phyloP scores from a whole-genome alignment of 208 protist species.

The Phytomonas sp. region DNA sequence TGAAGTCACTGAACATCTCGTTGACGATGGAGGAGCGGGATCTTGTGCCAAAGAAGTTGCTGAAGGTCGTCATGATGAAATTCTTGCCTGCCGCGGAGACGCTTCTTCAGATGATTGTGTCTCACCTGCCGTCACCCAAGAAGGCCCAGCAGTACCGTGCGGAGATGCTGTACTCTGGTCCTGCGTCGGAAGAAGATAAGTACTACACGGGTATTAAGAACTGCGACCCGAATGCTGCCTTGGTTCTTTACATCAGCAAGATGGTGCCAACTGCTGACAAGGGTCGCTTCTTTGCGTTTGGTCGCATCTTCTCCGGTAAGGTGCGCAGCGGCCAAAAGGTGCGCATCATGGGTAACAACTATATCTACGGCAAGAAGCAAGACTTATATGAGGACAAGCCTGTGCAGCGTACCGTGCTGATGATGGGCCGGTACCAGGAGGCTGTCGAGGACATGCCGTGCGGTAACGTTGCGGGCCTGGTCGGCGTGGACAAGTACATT shows the following conservation, averaged over 20 bases:
- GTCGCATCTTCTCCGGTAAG: conserved; percentile 77
- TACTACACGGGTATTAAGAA: conserved; percentile 86
- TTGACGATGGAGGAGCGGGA: conserved; percentile 90
- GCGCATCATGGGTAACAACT: conserved; percentile 98
- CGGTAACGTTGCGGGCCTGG: conserved; percentile 97
- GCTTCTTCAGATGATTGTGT: conserved; percentile 98
- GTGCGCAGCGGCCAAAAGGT: conserved; percentile 98
- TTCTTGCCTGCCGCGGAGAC: conserved; percentile 96
- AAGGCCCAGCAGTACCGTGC: conserved; percentile 95
- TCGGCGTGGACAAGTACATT: conserved; percentile 99
- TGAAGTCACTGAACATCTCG: conserved; percentile 88
- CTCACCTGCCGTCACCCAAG: conserved; percentile 96
- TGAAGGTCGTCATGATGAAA: conserved; percentile 98
- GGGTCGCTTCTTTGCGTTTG: conserved; percentile 77
- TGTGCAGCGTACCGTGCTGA: conserved; percentile 61
- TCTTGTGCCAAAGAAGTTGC: conserved; percentile 88
- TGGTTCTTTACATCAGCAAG: conserved; percentile 99
- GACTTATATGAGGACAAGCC: conserved; percentile 74
- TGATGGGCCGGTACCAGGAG: conserved; percentile 93
- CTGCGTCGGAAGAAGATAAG: conserved; percentile 87
- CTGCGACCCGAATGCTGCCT: conserved; percentile 91
- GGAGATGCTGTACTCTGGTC: conserved; percentile 96
- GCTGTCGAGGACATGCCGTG: conserved; percentile 95
- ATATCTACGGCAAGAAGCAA: conserved; percentile 98
- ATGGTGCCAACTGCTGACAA: conserved; percentile 98